Conservation (phyloP, 2,329 filamentous ascomycete genomes). For the Fusarium poae region DNA sequence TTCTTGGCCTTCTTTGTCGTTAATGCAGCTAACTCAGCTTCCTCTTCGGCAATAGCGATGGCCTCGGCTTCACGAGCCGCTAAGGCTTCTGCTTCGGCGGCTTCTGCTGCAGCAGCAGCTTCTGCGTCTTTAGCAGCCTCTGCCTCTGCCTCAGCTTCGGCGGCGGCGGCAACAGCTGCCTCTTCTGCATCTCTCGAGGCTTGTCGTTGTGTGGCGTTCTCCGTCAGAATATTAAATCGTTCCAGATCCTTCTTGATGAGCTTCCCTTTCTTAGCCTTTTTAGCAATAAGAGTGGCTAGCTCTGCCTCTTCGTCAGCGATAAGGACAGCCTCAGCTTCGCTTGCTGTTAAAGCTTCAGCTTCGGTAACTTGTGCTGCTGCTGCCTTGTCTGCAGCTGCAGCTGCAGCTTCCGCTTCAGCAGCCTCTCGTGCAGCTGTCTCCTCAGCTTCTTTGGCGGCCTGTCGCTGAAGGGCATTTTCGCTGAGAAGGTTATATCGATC, state of each 20-base stretch:
- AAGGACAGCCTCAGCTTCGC: conserved; percentile 33
- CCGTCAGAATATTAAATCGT: conserved; percentile 41
- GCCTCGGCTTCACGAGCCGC: conserved; percentile 35
- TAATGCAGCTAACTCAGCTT: conserved; percentile 33
- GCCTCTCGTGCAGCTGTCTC: conserved; percentile 46
- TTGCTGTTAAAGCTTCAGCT: conserved; percentile 32
- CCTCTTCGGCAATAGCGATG: conserved; percentile 30
- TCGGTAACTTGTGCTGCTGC: conserved; percentile 34
- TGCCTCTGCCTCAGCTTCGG: conserved; percentile 33
- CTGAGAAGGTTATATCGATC: conserved; percentile 39
- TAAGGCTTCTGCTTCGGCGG: conserved; percentile 32
- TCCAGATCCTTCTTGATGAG: conserved; percentile 43
- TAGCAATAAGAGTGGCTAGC: conserved; percentile 35
- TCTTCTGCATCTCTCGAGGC: conserved; percentile 44
- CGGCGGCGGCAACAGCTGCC: conserved; percentile 35
- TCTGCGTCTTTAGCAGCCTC: conserved; percentile 47
- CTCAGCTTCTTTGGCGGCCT: conserved; percentile 38
- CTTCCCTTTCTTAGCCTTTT: conserved; percentile 45
- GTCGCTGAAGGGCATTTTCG: conserved; percentile 36
- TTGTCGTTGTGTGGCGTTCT: conserved; percentile 41
- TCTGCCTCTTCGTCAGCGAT: conserved; percentile 44
- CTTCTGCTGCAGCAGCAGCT: conserved; percentile 41
- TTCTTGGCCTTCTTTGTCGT: conserved; percentile 37
- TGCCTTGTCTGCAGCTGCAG: conserved; percentile 25
- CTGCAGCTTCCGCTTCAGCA: conserved; percentile 24